These are phyloP conservation scores for Elaphomyces granulatus DNA, from an alignment of 495 filamentous ascomycete species.

Conservation along the genomic window DNA sequence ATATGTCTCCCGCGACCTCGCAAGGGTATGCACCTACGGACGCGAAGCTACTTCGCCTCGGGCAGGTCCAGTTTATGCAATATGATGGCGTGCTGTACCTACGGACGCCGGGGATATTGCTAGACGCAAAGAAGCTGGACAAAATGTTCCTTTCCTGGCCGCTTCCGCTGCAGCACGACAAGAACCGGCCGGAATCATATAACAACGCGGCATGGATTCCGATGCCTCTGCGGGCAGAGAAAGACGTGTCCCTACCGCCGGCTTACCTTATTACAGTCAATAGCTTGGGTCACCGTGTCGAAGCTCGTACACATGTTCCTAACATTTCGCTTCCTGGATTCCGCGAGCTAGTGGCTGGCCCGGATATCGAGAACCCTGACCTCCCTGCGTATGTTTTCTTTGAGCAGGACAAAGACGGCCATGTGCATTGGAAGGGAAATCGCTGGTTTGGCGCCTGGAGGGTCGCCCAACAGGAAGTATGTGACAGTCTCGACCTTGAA, in stretches of 20 bases:
- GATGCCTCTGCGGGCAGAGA: conserved; percentile 24
- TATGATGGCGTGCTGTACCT: conserved; percentile 33
- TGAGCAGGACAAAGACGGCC: conserved; percentile 25
- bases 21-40: conserved; percentile 25
- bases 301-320: conserved; percentile 30
- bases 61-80: conserved; percentile 35
- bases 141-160: conserved; percentile 23
- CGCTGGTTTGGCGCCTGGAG: conserved; percentile 29
- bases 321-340: conserved; percentile 26
- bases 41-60: conserved; percentile 28
- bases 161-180: conserved; percentile 24
- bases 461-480: conserved; percentile 23
- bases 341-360: conserved; percentile 20
- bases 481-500: conserved; percentile 25
- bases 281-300: conserved; percentile 22
- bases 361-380: conserved; percentile 8
- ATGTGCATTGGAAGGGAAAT: conserved; percentile 22
- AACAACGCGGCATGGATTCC: conserved; percentile 33
- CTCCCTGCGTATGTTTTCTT: conserved; percentile 32
- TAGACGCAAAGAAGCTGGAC: conserved; percentile 28
- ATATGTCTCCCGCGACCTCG: conserved; percentile 25
- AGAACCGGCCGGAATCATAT: conserved; percentile 24
- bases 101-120: conserved; percentile 26
- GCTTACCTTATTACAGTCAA: conserved; percentile 33
- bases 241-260: conserved; percentile 22